Conservation (phyloP, 1,284 basidiomycete genomes). For the Porogramme epimiltina region DNA sequence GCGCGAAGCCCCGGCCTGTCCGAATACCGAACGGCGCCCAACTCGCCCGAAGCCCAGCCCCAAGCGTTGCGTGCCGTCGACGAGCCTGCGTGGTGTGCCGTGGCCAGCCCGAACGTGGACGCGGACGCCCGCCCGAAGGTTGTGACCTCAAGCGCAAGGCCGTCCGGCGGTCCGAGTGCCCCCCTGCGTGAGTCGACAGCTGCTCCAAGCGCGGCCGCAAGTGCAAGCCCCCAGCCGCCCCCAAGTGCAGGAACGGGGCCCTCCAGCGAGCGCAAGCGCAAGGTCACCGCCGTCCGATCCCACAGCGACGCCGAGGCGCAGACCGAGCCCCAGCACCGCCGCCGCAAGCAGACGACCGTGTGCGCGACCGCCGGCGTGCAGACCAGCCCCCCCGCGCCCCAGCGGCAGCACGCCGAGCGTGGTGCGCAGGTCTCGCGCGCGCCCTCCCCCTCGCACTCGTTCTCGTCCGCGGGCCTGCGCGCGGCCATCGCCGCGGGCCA, state of each 20-base stretch:
- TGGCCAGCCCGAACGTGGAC: too few relatives aligned
- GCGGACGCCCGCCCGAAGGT: too few relatives aligned
- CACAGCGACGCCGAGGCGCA: slow-evolving; percentile 12
- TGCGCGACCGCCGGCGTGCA: too few relatives aligned
- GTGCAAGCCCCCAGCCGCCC: too few relatives aligned
- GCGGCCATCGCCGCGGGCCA: too few relatives aligned
- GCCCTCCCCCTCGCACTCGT: neutral
- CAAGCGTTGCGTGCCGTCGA: neutral
- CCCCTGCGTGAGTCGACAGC: neutral
- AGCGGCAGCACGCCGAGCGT: neutral
- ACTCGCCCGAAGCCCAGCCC: neutral
- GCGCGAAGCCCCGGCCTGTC: slow-evolving; percentile 4
- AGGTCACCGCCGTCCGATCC: neutral
- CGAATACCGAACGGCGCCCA: slow-evolving; percentile 12
- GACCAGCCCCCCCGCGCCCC: neutral
- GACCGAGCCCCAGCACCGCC: slow-evolving; percentile 3
- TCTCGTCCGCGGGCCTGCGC: too few relatives aligned
- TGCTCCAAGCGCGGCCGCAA: too few relatives aligned
- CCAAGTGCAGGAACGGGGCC: too few relatives aligned
- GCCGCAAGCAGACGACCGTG: neutral
- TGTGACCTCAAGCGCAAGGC: too few relatives aligned
- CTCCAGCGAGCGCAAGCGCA: neutral
- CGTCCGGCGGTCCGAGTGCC: neutral
- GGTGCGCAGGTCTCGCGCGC: slow-evolving; percentile 1
- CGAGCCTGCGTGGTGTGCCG: too few relatives aligned